Base-by-base conservation (phyloP, 1,139 yeast genomes). In the Yamadazyma atmosphaerica region DNA sequence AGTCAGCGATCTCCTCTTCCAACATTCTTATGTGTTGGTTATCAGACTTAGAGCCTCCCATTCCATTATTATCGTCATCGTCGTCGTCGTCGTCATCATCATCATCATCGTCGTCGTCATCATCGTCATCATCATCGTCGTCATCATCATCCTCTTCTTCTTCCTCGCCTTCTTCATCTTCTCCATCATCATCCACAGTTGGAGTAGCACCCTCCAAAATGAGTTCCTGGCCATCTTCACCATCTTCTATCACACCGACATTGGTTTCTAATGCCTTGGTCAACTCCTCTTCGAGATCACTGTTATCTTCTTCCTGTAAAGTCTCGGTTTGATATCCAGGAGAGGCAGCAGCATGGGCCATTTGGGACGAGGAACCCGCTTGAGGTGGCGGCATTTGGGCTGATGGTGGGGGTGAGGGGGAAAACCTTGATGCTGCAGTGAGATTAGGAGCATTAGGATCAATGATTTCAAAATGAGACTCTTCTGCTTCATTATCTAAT, bases 401-500 rank as follows among this genome's bases (percentile, higher is more conserved):
- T 19, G 33, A 16, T 2, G 49, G 49, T n/a, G 51, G 51, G 7
- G 53, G 53, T 6, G 53, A 48, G 3, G 52, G 49, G 6, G 51
- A 40, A 30, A 34, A 44, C 49, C 53, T 37, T 22, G 50, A 38
- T 4, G 49, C 45, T 8, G 54, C 53, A 31, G 26, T 29, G 19
- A 36, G 25, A 32, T 50, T 47, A 28, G 47, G 42, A 32, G 53
- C 56, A 42, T 50, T 56, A 37, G 81, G 72, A 52, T 86, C 90
- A 13, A 89, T 70, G 36, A 89, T 68, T 53, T 92, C 97, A 55
- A 83, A 87, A 33, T 77, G 79, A 14, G 86, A 77, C 39, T 84
- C 89, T 55, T 86, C 92, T 0, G 97, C 95, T 43, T 84, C 90
- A 24, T 79, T 86, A 56, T 92, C 98, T 32, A 80, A 63, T 46